Evolutionary conservation across 257 asterid genomes (phyloP).

Genomic region (Solanum arcanum): DNA sequence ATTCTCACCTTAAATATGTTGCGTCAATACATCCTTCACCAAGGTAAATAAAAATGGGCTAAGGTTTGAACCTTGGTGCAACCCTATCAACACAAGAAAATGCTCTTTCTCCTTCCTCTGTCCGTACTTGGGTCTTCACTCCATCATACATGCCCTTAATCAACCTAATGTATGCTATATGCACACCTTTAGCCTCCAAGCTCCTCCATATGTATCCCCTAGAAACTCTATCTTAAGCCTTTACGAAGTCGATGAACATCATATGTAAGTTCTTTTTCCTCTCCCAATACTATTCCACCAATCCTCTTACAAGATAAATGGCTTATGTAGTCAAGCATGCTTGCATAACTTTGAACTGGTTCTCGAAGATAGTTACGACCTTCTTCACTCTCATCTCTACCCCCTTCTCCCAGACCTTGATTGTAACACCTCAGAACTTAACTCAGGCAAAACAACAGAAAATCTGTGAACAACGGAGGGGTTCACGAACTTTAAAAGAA

Average conservation of each 20-base stretch:
- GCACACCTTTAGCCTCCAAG: neutral
- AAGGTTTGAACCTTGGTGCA: neutral
- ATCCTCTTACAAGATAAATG: neutral
- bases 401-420: neutral
- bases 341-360: neutral
- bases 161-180: neutral
- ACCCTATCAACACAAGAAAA: neutral
- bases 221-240: neutral
- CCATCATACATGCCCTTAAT: neutral
- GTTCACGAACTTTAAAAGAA: no score
- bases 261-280: neutral
- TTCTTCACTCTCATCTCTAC: neutral
- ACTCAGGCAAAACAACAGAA: no score
- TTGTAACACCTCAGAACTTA: no score
- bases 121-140: neutral
- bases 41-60: neutral
- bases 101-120: no score
- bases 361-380: no score
- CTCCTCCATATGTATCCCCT: neutral
- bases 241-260: neutral
- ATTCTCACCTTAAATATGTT: neutral
- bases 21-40: neutral
- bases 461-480: no score
- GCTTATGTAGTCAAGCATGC: neutral
- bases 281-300: neutral